Percentiles rank a stretch among this genome's conserved stretches.
phyloP scores from a whole-genome alignment of 2,329 filamentous ascomycete species.

The Penicillium sp. region DNA sequence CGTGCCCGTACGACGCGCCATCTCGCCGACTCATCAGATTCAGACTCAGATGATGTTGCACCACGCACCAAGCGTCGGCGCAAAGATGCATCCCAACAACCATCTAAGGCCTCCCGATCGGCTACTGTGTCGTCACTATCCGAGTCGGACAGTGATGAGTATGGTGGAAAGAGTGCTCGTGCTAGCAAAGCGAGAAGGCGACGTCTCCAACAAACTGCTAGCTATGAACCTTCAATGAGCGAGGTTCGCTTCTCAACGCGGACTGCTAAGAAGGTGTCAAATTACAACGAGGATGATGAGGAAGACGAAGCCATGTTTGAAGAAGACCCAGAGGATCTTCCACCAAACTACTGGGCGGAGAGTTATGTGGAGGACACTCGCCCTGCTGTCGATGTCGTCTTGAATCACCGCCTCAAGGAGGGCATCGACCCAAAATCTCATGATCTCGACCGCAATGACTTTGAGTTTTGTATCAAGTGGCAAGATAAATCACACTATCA shows the following conservation, averaged over 20 bases:
- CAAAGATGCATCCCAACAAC: constrained; percentile 54
- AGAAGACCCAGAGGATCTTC: constrained; percentile 58
- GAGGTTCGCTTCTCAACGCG: constrained; percentile 92
- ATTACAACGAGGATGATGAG: constrained; percentile 68
- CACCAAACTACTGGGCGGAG: constrained; percentile 68
- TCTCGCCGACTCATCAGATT: constrained; percentile 63
- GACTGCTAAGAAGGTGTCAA: constrained; percentile 72
- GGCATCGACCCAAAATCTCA: constrained; percentile 51
- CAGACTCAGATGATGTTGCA: constrained; percentile 69
- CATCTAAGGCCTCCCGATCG: constrained; percentile 49
- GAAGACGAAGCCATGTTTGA: constrained; percentile 56
- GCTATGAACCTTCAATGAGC: constrained; percentile 63
- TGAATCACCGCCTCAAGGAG: constrained; percentile 79
- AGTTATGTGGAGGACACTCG: constrained; percentile 69
- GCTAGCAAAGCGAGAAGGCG: constrained; percentile 73
- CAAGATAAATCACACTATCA: constrained; percentile 93
- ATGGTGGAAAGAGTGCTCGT: constrained; percentile 72
- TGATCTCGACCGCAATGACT: constrained; percentile 61
- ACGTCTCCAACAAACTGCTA: constrained; percentile 65
- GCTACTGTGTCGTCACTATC: constrained; percentile 63
- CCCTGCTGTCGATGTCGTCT: constrained; percentile 85
- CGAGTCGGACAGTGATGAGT: constrained; percentile 67
- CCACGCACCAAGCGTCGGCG: constrained; percentile 50
- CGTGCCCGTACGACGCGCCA: constrained; percentile 63
- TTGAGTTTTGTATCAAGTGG: constrained; percentile 94